phyloP scores from a whole-genome alignment of 345 rosid genomes.

The Rhodamnia argentea region DNA sequence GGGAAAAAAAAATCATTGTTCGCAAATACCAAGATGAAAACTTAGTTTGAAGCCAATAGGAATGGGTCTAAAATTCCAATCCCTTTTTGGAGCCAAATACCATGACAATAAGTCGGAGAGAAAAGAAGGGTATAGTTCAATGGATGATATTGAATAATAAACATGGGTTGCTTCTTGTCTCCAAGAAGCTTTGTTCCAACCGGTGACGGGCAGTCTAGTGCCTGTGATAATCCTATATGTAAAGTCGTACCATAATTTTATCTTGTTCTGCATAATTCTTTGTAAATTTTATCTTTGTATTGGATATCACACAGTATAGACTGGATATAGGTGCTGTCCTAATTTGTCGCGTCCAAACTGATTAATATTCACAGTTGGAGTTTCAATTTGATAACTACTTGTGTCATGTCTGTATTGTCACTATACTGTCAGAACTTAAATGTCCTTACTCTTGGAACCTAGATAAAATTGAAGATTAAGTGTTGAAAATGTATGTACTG shows the following conservation, averaged over 20 bases:
- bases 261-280: background rate
- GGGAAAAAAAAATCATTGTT: background rate
- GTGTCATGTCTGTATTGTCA: background rate
- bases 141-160: background rate
- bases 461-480: background rate
- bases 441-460: background rate
- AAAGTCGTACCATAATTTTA: background rate
- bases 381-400: background rate
- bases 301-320: background rate
- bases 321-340: background rate
- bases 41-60: background rate
- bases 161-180: background rate
- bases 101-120: background rate
- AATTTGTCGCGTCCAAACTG: background rate
- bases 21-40: background rate
- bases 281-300: background rate
- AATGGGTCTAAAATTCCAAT: background rate
- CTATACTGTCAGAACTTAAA: background rate
- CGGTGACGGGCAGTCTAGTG: background rate
- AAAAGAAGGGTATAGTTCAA: background rate
- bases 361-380: background rate
- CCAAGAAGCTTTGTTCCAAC: background rate
- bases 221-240: background rate
- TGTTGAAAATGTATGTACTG: background rate
- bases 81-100: background rate